Percentiles rank a stretch among this genome's conserved stretches.
Conservation (phyloP, 2,329 filamentous ascomycete species). For the Scytalidium lignicola region DNA sequence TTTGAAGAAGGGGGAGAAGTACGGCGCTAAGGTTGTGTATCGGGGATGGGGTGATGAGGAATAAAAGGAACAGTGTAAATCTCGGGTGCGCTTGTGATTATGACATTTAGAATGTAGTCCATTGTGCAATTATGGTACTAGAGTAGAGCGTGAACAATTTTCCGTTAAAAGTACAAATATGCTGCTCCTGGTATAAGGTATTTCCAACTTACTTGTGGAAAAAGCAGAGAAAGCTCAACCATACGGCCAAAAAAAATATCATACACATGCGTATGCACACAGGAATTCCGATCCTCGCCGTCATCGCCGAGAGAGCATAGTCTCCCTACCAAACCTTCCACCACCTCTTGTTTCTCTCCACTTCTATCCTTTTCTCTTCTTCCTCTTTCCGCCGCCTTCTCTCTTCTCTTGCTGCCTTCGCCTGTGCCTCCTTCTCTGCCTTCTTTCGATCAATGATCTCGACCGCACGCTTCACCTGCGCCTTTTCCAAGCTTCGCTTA, state of each 20-base stretch:
- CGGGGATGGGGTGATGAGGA: conserved; percentile 67
- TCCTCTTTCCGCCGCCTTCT: conserved; percentile 38
- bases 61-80: conserved; percentile 23
- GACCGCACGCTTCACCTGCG: conserved; percentile 79
- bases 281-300: not conserved
- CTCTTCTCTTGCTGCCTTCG: conserved; percentile 35
- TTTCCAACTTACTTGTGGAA: too few relatives aligned
- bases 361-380: conserved; percentile 30
- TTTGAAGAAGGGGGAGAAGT: conserved; percentile 79
- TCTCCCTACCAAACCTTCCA: conserved; percentile 27
- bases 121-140: not conserved
- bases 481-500: conserved; percentile 66
- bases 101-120: not conserved
- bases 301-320: conserved; percentile 3
- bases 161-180: too few relatives aligned
- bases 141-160: not conserved
- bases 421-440: conserved; percentile 51
- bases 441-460: conserved; percentile 75
- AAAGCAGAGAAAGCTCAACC: not conserved
- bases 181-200: too few relatives aligned
- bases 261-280: not conserved
- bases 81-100: not conserved
- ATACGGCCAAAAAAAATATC: not conserved
- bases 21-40: conserved; percentile 78
- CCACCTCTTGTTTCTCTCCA: conserved; percentile 18